These are phyloP conservation scores for Populus deltoides DNA, from an alignment of 345 rosid genomes.

Conservation along the genomic window DNA sequence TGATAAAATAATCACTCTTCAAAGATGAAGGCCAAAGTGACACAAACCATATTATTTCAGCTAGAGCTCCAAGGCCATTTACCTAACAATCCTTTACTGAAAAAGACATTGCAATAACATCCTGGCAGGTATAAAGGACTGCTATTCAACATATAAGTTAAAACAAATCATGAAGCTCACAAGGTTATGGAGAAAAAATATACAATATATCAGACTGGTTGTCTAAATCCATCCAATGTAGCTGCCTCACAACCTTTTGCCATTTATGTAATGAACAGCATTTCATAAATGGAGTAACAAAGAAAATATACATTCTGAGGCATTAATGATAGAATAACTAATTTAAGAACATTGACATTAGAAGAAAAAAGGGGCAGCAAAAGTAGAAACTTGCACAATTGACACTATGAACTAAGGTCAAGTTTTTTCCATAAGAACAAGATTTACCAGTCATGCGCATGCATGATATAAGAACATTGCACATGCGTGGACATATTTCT, in stretches of 20 bases:
- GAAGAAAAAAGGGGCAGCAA: neutral
- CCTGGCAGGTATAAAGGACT: neutral
- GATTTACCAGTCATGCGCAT: neutral
- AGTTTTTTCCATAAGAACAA: neutral
- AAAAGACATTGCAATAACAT: neutral
- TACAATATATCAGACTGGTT: neutral
- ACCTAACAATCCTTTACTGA: neutral
- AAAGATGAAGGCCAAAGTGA: neutral
- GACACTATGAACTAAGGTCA: neutral
- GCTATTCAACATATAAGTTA: neutral
- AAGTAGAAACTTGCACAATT: neutral
- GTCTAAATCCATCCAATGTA: neutral
- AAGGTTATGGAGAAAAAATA: neutral
- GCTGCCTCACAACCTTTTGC: neutral
- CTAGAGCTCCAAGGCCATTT: neutral
- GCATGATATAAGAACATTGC: neutral
- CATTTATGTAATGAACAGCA: neutral
- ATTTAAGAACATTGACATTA: neutral
- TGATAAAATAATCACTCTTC: neutral
- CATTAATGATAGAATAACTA: neutral
- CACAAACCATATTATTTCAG: neutral
- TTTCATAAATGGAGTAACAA: neutral
- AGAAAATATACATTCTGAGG: neutral
- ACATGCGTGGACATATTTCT: neutral
- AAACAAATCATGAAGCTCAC: neutral